Percentiles rank a stretch among this genome's conserved stretches.
phyloP scores from a whole-genome alignment of 495 filamentous ascomycete species.

The Talaromyces wortmannii region DNA sequence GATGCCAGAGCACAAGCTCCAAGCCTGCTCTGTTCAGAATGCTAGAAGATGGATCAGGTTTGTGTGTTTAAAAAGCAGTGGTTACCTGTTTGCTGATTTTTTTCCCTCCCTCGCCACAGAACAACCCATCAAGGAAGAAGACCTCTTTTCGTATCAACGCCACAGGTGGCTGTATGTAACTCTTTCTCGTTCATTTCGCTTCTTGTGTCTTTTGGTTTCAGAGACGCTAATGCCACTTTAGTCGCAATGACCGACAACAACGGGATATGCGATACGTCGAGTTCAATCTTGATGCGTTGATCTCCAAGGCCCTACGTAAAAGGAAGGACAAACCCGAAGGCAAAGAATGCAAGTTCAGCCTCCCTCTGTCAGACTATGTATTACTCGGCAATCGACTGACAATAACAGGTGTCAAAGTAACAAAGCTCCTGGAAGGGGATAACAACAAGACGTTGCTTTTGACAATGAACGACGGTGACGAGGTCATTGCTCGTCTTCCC shows the following conservation, averaged over 20 bases:
- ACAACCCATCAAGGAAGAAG: not conserved
- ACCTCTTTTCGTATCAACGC: not conserved
- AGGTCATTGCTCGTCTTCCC: conserved; percentile 21
- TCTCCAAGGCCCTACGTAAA: not conserved
- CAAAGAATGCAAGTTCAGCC: not conserved
- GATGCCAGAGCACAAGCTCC: not conserved
- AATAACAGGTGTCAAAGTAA: not conserved
- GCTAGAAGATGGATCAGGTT: conserved; percentile 1
- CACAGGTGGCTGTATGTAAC: not conserved
- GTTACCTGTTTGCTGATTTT: too few species aligned
- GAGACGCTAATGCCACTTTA: not conserved
- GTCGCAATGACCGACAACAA: not conserved
- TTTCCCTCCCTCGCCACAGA: not conserved
- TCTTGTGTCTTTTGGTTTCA: not conserved
- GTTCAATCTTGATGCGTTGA: not conserved
- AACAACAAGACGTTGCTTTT: conserved; percentile 21
- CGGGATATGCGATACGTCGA: not conserved
- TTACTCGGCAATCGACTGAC: not conserved
- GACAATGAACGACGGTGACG: conserved; percentile 17
- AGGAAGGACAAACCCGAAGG: not conserved
- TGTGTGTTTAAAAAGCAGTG: not conserved
- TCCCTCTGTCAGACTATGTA: not conserved
- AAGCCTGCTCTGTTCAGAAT: not conserved
- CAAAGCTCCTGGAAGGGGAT: conserved; percentile 22
- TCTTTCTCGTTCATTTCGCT: not conserved